Base-by-base conservation (phyloP, 2,329 filamentous ascomycete genomes). In the Aureobasidium musti region DNA sequence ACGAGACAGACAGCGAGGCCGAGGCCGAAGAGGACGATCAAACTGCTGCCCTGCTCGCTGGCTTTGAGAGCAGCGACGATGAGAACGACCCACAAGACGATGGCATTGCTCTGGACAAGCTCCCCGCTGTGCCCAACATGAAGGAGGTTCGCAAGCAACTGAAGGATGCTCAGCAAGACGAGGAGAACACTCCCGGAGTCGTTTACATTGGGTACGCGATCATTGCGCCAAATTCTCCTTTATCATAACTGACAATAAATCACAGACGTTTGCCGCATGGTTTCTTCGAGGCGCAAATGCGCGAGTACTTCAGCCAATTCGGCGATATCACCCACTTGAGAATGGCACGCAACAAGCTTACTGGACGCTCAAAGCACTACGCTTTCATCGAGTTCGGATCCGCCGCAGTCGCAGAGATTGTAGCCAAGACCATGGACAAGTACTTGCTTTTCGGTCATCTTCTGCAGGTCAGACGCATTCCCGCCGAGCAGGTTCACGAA, bases 241-340 rank as follows among this genome's bases (percentile, higher is more conserved):
- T 11, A 13, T 13, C 28, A 33, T n/a, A 7, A 35, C 19, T 66
- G 39, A 66, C 64, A 30, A 35, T n/a, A 52, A 33, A 7, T 1
- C 21, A 28, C 41, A 67, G 85, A 65, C 91, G 92, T 70, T 89
- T 97, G 68, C 93, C 93, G 45, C 91, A 95, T 80, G 91, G 95
- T 80, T 99, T 99, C 86, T 98, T 94, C 83, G 95, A 99, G 81
- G 87, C 92, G 74, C 90, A 98, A 80, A 96, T 99, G 90, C 88
- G 87, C 72, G 87, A 89, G 70, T 99, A 98, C 83, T 96, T 98
- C 76, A 86, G 88, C 65, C 95, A 99, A 78, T 99, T 99, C 72
- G 95, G 95, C 72, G 82, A 86, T 17, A 92, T 99, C 73, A 86
- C 83, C 63, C 87, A 83, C 66, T 84, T 97, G 67, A 89, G 94